Evolutionary conservation across 2,329 filamentous ascomycete genomes (phyloP), one percentile per base, ranked within the genome.

Genomic region (Rhinocladiella mackenziei): DNA sequence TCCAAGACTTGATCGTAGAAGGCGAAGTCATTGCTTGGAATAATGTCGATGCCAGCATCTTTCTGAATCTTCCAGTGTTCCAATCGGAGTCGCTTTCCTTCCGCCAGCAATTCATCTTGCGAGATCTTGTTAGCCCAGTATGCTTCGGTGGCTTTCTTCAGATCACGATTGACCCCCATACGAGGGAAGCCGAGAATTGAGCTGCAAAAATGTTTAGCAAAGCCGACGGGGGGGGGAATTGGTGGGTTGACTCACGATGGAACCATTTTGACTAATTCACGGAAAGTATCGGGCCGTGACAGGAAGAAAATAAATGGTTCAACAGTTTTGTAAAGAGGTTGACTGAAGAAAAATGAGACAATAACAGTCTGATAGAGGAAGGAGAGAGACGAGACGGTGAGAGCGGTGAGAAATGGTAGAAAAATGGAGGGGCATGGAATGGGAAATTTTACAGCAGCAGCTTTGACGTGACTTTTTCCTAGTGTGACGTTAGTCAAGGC

Each of bases 51-150:
- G 65, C 92, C 92, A 58, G 92, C 92, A 73, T 94, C 83, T 80
- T 98, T 91, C 79, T 98, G 92, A 74, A 98, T 94, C 77, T 95
- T 89, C 92, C 92, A 98, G 82, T 98, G 92, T 64, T 84, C 89
- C 58, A 89, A 78, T 76, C 92, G 86, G 51, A 98, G 87, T 69
- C 89, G 83, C 86, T 97, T 97, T 70, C 86, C 92, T 82, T 97
- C 92, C 52, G 81, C 78, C 59, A 97, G 78, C 60, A 98, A 87
- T 54, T 94, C 89, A 54, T 85, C 81, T 66, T 89, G 87, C 55
- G 87, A 89, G 70, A 95, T 77, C 79, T 97, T 98, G 71, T 85
- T 91, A 64, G 75, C 84, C 92, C 92, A 98, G 75, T 84, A 98
- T 70, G 91, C 88, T 75, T 98, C 92, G 59, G 89, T 98, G 66